These are phyloP conservation scores for Ampelomyces quisqualis DNA, from an alignment of 2,329 filamentous ascomycete species.

Conservation along the genomic window DNA sequence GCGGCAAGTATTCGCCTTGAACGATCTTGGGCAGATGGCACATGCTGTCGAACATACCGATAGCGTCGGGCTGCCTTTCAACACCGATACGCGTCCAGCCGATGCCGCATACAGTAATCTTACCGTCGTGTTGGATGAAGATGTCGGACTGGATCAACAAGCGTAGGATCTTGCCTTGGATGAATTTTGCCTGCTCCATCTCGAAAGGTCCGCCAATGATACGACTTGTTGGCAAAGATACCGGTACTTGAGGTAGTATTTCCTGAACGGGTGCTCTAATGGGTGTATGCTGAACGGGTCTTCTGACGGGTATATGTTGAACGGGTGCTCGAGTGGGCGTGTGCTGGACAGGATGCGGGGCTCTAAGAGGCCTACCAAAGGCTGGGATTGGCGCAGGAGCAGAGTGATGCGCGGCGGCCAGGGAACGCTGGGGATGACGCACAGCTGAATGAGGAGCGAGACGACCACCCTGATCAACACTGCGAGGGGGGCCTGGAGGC, in stretches of 20 bases:
- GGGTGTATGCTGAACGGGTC: neutral
- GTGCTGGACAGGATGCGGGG: too few relatives aligned
- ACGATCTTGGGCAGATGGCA: constrained; percentile 31
- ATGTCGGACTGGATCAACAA: constrained; percentile 34
- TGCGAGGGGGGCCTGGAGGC: constrained; percentile 1
- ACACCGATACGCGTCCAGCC: constrained; percentile 31
- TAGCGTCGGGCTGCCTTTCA: constrained; percentile 19
- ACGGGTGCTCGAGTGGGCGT: neutral
- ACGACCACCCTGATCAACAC: neutral
- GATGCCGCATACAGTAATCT: constrained; percentile 24
- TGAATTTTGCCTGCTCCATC: constrained; percentile 25
- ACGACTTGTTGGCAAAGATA: neutral
- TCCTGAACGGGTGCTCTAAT: neutral
- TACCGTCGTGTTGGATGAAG: constrained; percentile 28
- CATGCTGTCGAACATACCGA: constrained; percentile 24
- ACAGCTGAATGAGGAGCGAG: too few relatives aligned
- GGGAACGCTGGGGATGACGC: too few relatives aligned
- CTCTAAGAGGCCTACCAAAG: neutral
- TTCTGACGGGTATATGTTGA: neutral
- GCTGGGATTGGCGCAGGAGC: neutral
- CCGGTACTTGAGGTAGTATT: neutral
- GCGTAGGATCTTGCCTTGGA: constrained; percentile 29
- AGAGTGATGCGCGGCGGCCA: neutral
- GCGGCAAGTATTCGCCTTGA: constrained; percentile 31
- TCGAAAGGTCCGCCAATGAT: constrained; percentile 21